Evolutionary conservation across 2,329 filamentous ascomycete species (phyloP), one percentile per base, ranked within the genome.

Genomic region (Curvularia eragrostidis): DNA sequence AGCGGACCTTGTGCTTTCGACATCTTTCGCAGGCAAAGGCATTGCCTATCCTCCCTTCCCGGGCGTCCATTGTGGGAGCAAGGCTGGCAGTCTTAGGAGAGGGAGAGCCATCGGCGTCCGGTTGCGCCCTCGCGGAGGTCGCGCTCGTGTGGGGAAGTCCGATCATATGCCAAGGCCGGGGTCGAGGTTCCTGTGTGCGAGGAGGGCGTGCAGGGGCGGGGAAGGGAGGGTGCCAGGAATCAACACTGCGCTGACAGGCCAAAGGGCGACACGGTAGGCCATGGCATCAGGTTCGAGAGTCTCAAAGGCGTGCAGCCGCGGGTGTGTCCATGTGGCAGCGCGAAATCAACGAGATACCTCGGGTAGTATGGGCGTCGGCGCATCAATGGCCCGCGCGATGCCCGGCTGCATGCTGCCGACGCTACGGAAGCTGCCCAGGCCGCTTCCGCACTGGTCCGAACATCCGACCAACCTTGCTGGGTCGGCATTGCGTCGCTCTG

Each of bases 1-100:
- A 76, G 44, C 72, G 64, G 28, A 76, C 73, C 54, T 76, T 76
- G 67, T 76, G 73, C 56, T 75, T 74, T 42, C 73, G 66, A 56
- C 73, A 76, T 30, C 73, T 62, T 54, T 75, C 73, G 54, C 73
- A 76, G 43, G 73, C 73, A 67, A 75, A 75, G 3, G 73, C 72
- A 54, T 76, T 76, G 43, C 73, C 72, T 57, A 69, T 71, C 59
- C 73, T 70, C 30, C 71, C 72, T 60, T 75, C 73, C 68, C 67
- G 73, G 65, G 63, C 64, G 46, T 75, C 73, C 72, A 75, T 74
- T 57, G 66, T 62, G 70, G 64, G 56, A 51, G 62, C 67, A 58
- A 68, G 64, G 61, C 50, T 66, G 59, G 69, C 56, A 65, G 67
- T 65, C 54, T 61, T 64, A 58, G 66, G 65, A 50, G 69, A 65